phyloP scores from a whole-genome alignment of 2,329 filamentous ascomycete genomes.

The Lasiodiplodia citricola region DNA sequence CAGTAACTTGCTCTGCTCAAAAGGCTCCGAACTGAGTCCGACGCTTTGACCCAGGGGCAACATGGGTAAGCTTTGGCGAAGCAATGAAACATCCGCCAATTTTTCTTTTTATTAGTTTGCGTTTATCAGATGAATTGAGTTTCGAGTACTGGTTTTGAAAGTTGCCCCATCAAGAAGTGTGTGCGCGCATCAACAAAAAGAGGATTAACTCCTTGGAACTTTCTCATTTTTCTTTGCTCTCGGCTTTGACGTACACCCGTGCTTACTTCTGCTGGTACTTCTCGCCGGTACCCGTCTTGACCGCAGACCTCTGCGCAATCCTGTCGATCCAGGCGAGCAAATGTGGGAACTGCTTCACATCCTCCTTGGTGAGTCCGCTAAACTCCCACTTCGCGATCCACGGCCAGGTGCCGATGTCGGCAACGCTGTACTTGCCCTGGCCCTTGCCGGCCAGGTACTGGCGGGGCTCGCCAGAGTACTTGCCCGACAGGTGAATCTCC shows the following conservation, averaged over 20 bases:
- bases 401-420: constrained; percentile 60
- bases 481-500: constrained; percentile 60
- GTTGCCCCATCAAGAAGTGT: too few relatives aligned
- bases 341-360: constrained; percentile 58
- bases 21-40: neutral
- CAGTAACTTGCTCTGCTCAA: constrained; percentile 1
- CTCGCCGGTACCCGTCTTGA: constrained; percentile 48
- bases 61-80: constrained; percentile 15
- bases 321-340: constrained; percentile 60
- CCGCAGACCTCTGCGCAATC: constrained; percentile 55
- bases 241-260: neutral
- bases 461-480: constrained; percentile 54
- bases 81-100: neutral
- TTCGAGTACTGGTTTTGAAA: neutral
- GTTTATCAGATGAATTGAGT: neutral
- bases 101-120: neutral
- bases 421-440: constrained; percentile 60
- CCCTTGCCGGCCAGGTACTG: constrained; percentile 61
- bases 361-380: constrained; percentile 52
- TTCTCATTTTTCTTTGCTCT: neutral
- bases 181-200: neutral
- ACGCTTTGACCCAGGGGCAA: constrained; percentile 9
- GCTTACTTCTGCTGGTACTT: constrained; percentile 26
- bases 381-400: constrained; percentile 56
- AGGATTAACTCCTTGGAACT: too few relatives aligned